These are phyloP conservation scores for Debaryomycetaceae sp. DNA, from an alignment of 1,139 yeast genomes.

Conservation along the genomic window DNA sequence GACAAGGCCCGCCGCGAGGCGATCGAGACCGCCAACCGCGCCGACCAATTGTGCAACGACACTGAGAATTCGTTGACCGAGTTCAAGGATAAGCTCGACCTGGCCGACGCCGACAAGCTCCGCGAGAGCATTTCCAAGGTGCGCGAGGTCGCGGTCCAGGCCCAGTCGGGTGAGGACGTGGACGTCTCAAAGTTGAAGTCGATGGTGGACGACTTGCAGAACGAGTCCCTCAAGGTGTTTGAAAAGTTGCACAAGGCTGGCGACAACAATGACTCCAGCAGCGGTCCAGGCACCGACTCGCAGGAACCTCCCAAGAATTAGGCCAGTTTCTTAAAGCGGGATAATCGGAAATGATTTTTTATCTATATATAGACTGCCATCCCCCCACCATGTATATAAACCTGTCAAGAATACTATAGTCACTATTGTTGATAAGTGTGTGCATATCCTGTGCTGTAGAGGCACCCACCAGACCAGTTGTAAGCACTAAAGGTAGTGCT, in stretches of 20 bases:
- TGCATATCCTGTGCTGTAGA: too few relatives aligned
- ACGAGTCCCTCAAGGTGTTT: conserved; percentile 83
- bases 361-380: not conserved
- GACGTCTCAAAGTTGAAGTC: conserved; percentile 75
- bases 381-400: too few relatives aligned
- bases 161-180: conserved; percentile 87
- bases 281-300: conserved; percentile 6
- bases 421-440: too few relatives aligned
- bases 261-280: conserved; percentile 17
- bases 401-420: too few relatives aligned
- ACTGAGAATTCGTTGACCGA: conserved; percentile 91
- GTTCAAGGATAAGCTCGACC: conserved; percentile 86
- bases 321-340: conserved; percentile 4
- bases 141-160: conserved; percentile 88
- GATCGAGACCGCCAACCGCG: conserved; percentile 93
- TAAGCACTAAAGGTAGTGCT: too few relatives aligned
- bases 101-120: conserved; percentile 79
- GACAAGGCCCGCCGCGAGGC: conserved; percentile 94
- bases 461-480: too few relatives aligned
- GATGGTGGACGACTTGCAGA: conserved; percentile 92
- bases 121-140: conserved; percentile 65
- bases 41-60: conserved; percentile 93
- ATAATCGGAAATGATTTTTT: not conserved
- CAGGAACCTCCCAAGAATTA: conserved; percentile 37
- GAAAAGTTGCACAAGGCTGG: conserved; percentile 90